A percentile compares a stretch with the other conserved stretches of the same genome.
Evolutionary conservation across 1,139 yeast species (phyloP).

Genomic region (Geotrichum histeridarum): DNA sequence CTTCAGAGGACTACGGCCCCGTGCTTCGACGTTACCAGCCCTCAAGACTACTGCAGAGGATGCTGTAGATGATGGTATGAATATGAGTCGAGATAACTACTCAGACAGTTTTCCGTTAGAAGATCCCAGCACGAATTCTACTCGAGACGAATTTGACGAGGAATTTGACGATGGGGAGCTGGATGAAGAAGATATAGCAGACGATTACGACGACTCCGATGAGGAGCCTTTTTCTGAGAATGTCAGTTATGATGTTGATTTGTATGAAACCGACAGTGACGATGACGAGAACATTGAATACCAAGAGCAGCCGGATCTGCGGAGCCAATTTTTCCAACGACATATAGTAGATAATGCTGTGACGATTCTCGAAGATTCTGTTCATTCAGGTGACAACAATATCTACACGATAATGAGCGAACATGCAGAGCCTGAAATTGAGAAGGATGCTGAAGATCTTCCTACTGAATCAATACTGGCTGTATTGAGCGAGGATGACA

Average conservation of each 20-base stretch:
- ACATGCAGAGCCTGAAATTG: not conserved
- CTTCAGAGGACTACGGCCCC: conserved; percentile 7
- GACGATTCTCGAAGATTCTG: conserved; percentile 10
- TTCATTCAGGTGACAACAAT: conserved; percentile 11
- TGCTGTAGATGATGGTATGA: not conserved
- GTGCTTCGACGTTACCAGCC: conserved; percentile 12
- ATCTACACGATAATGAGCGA: not conserved
- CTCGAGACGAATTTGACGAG: conserved; percentile 19
- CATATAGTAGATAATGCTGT: conserved; percentile 5
- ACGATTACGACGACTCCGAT: conserved; percentile 18
- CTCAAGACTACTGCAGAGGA: not conserved
- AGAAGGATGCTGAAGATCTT: conserved; percentile 1
- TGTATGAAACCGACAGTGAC: conserved; percentile 21
- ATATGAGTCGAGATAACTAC: conserved; percentile 5
- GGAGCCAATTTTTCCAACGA: conserved; percentile 6
- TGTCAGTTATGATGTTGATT: conserved; percentile 19
- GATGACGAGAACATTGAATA: conserved; percentile 19
- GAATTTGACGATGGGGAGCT: conserved; percentile 24
- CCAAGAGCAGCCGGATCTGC: conserved; percentile 3
- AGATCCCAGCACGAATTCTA: conserved; percentile 12
- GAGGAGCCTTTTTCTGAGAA: conserved; percentile 22
- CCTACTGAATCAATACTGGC: conserved; percentile 14
- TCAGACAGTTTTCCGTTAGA: conserved; percentile 14
- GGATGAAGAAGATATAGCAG: conserved; percentile 18
- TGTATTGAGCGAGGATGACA: conserved; percentile 35